Conservation (phyloP, 768 basidiomycete species). For the Kwoniella dejecticola region DNA sequence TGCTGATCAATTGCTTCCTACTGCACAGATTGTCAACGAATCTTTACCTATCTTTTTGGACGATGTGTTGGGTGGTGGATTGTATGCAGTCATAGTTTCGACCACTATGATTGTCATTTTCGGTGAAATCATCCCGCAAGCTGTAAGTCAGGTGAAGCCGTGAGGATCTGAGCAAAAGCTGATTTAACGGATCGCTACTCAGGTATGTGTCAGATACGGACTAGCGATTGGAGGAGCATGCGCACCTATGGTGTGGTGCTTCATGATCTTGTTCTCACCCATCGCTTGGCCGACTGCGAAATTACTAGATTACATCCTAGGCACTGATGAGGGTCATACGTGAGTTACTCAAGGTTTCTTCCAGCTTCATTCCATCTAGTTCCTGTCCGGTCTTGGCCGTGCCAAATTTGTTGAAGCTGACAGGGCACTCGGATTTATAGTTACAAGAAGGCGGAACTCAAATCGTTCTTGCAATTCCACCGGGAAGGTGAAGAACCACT, state of each 20-base stretch:
- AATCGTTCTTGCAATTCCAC: slow-evolving; percentile 59
- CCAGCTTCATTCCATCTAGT: too few species aligned
- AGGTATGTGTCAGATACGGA: slow-evolving; percentile 75
- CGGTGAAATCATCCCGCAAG: slow-evolving; percentile 67
- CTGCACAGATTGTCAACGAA: slow-evolving; percentile 56
- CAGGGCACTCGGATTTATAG: too few species aligned
- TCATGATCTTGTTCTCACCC: slow-evolving; percentile 76
- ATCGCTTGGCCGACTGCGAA: slow-evolving; percentile 72
- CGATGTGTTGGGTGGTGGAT: slow-evolving; percentile 58
- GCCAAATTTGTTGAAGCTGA: too few species aligned
- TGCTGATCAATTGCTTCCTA: background rate
- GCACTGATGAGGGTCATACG: slow-evolving; percentile 64
- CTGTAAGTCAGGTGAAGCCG: slow-evolving; percentile 27
- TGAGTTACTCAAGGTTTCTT: slow-evolving; percentile 53
- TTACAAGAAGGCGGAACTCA: slow-evolving; percentile 57
- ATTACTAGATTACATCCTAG: slow-evolving; percentile 78
- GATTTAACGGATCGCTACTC: background rate
- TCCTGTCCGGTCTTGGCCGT: too few species aligned
- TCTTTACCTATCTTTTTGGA: slow-evolving; percentile 59
- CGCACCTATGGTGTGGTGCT: slow-evolving; percentile 69
- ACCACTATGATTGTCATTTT: slow-evolving; percentile 55
- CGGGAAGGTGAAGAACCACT: slow-evolving; percentile 57
- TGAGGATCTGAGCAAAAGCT: background rate
- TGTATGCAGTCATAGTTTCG: slow-evolving; percentile 57
- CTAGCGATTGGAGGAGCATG: slow-evolving; percentile 76